Evolutionary conservation across 257 asterid species (phyloP).

Genomic region (Voacanga thouarsii): DNA sequence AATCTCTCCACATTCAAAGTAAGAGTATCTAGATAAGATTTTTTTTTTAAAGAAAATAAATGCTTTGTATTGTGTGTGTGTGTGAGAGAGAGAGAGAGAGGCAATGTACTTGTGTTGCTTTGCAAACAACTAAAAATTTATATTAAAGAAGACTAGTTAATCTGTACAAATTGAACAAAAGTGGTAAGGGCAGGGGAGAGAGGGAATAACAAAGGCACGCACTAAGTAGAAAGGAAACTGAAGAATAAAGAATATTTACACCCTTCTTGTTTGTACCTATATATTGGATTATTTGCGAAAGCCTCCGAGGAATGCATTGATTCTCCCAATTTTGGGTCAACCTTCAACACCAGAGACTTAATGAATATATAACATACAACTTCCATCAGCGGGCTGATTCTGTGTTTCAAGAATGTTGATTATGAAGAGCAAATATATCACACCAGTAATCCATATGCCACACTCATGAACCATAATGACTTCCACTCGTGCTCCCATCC

Average conservation of each 20-base stretch:
- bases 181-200: not conserved
- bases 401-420: slow-evolving; percentile 20
- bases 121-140: slow-evolving; percentile 29
- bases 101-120: not conserved
- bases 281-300: slow-evolving; percentile 60
- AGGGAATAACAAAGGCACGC: slow-evolving; percentile 19
- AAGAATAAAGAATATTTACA: slow-evolving; percentile 57
- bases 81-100: not conserved
- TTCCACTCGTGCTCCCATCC: not conserved
- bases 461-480: not conserved
- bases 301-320: slow-evolving; percentile 50
- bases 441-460: not conserved
- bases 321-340: slow-evolving; percentile 27
- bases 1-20: not conserved
- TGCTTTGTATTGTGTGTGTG: not conserved
- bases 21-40: not conserved
- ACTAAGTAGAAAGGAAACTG: slow-evolving; percentile 17
- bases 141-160: slow-evolving; percentile 34
- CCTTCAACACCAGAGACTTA: slow-evolving; percentile 53
- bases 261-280: slow-evolving; percentile 56
- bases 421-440: not conserved
- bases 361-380: slow-evolving; percentile 52
- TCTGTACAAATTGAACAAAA: slow-evolving; percentile 59
- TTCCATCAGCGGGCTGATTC: slow-evolving; percentile 20
- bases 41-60: not conserved